Evolutionary conservation across 1,139 yeast genomes (phyloP), one percentile per base, ranked within the genome.

Genomic region (Blastobotrys ciferrii): DNA sequence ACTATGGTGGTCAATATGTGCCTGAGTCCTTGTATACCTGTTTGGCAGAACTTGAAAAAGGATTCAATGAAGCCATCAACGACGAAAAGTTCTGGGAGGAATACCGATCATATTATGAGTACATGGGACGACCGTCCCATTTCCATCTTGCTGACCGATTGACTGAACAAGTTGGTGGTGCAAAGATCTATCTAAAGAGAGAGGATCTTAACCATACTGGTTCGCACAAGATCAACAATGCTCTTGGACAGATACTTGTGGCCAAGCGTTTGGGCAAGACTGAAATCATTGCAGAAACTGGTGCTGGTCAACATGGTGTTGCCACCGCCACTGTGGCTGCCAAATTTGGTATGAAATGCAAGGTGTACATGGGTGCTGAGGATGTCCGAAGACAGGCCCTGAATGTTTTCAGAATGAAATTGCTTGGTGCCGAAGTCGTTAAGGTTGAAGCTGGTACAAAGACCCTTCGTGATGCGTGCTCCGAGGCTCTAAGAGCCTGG

Each of bases 291-390:
- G 99, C 99, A 41, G 99, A 92, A 73, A 92, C 99, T 41, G 99
- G 99, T 69, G 99, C 99, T 48, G 99, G 99, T 55, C 99, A 92
- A 74, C 99, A 92, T 67, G 99, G 99, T 73, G 99, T 92, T 40
- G 99, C 99, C 42, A 92, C 98, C 51, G 99, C 99, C 28, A 92
- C 98, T 49, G 98, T 96, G 0, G 91, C 96, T 72, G 99, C 99
- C 58, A 94, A 92, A 69, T 92, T 92, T 61, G 98, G 98, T 47
- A 69, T 92, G 70, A 81, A 86, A 65, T 92, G 98, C 74, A 87
- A 88, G n/a, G 95, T 92, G 33, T 92, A 81, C 65, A 92, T 92
- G 99, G 99, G 99, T 54, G 98, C 98, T 44, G 98, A 92, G 71
- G 99, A 92, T 73, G 96, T 87, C 44, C 86, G 97, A 69, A 87